Evolutionary conservation across 108 stramenopile genomes (phyloP), one percentile per base, ranked within the genome.

Genomic region (Bacterosira constricta): DNA sequence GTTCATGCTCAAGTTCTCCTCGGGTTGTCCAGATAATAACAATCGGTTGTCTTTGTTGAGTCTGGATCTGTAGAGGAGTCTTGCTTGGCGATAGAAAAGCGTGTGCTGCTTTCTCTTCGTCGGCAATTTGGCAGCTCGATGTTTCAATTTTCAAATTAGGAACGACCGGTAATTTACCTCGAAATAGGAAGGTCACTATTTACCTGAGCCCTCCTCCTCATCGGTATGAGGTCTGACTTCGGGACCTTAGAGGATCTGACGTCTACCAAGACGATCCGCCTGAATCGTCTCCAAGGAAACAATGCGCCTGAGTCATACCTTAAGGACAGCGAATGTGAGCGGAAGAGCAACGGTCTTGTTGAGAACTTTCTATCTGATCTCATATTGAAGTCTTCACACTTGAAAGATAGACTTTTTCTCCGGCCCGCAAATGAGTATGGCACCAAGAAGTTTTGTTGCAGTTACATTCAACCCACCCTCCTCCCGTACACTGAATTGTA

Each of bases 391-490:
- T 18, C 45, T 26, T 62, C 73, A 31, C 32, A 36, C 23, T 27
- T 73, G 21, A 73, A 73, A 53, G 25, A 64, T 35, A 51, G 67
- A n/a, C 66, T 44, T 4, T 61, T 72, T 21, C 35, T 79, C 39
- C 18, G 36, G 45, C 68, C 71, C n/a, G 46, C 17, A 21, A 72
- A 79, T 66, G 77, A 79, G 25, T 72, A 69, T 39, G 84, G 86
- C 37, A 71, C 85, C 11, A 65, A 54, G 27, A 89, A 92, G 65
- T 87, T 92, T 27, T 85, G 90, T 10, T 90, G 91, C 58, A 83
- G 85, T 15, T 87, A 83, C 5, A 56, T 92, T 4, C 62, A 88
- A 4, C 90, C 91, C 2, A 93, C 94, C 6, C 72, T 85, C 39
- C 63, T 93, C 0, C 94, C 90, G 1, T 63, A 81, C 51, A 41